A percentile compares a stretch with the other conserved stretches of the same genome.
Conservation (phyloP, 768 basidiomycete genomes). For the Suillus paluster region DNA sequence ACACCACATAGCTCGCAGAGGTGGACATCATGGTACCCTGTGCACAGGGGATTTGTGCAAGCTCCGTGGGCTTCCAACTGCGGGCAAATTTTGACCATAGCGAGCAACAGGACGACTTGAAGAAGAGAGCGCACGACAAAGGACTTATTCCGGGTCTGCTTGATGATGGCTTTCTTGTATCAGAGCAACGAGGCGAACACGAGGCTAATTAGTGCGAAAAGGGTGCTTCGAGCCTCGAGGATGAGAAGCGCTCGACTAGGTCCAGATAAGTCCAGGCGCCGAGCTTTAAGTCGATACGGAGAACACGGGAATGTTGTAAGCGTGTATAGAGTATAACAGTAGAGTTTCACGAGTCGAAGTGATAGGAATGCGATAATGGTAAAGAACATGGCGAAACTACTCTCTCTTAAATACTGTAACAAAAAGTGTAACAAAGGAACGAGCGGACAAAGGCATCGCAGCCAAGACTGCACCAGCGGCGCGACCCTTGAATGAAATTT, state of each 20-base stretch:
- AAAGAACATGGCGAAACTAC: background rate
- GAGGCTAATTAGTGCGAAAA: background rate
- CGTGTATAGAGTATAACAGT: background rate
- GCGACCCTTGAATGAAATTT: background rate
- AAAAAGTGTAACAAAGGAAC: background rate
- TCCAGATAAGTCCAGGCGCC: too few relatives aligned
- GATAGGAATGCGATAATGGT: background rate
- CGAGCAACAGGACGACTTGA: background rate
- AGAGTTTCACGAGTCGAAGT: background rate
- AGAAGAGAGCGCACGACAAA: background rate
- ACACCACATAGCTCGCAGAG: slow-evolving; percentile 45
- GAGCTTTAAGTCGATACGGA: too few relatives aligned
- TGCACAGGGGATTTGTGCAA: slow-evolving; percentile 39
- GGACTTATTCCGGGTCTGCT: too few relatives aligned
- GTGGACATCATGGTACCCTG: slow-evolving; percentile 39
- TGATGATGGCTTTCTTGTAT: background rate
- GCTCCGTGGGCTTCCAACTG: slow-evolving; percentile 39
- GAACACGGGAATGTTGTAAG: too few relatives aligned
- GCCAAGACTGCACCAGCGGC: background rate
- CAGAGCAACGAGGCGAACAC: background rate
- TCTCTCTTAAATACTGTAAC: background rate
- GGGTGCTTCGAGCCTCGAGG: too few relatives aligned
- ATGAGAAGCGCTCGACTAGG: too few relatives aligned
- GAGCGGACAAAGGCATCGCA: background rate
- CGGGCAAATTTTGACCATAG: slow-evolving; percentile 36